Evolutionary conservation across 1,139 yeast species (phyloP).

Genomic region (Candida tropicalis): DNA sequence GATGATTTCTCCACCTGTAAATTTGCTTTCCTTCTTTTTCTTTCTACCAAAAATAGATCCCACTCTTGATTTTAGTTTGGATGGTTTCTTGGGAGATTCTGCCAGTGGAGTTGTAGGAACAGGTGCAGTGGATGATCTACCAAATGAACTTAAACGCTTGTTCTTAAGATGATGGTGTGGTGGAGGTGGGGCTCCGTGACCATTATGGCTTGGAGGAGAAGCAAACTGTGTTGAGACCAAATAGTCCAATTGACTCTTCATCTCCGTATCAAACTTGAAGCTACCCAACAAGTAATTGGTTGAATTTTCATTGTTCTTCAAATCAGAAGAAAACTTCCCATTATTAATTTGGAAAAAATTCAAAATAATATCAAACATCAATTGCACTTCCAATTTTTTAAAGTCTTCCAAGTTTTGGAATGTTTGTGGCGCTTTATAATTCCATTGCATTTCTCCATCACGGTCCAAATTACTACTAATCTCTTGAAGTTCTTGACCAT

Average conservation of each 20-base stretch:
- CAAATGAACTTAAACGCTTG: slow-evolving; percentile 12
- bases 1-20: slow-evolving; percentile 24
- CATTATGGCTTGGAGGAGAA: slow-evolving; percentile 11
- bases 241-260: slow-evolving; percentile 40
- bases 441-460: slow-evolving; percentile 61
- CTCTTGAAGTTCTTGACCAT: slow-evolving; percentile 45
- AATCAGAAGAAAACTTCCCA: slow-evolving; percentile 46
- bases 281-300: slow-evolving; percentile 62
- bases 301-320: slow-evolving; percentile 63
- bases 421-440: slow-evolving; percentile 73
- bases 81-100: slow-evolving; percentile 24
- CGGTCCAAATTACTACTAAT: slow-evolving; percentile 28
- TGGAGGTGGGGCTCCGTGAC: background rate
- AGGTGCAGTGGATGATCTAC: slow-evolving; percentile 4
- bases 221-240: slow-evolving; percentile 32
- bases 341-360: slow-evolving; percentile 67
- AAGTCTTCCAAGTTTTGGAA: slow-evolving; percentile 77
- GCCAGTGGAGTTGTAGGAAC: background rate
- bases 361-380: slow-evolving; percentile 68
- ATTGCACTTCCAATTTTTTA: slow-evolving; percentile 66
- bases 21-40: slow-evolving; percentile 42
- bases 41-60: slow-evolving; percentile 84
- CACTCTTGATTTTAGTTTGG: slow-evolving; percentile 69
- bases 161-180: background rate
- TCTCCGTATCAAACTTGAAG: slow-evolving; percentile 41